Evolutionary conservation across 768 basidiomycete species (phyloP), one percentile per base, ranked within the genome.

Genomic region (Pisolithus orientalis): DNA sequence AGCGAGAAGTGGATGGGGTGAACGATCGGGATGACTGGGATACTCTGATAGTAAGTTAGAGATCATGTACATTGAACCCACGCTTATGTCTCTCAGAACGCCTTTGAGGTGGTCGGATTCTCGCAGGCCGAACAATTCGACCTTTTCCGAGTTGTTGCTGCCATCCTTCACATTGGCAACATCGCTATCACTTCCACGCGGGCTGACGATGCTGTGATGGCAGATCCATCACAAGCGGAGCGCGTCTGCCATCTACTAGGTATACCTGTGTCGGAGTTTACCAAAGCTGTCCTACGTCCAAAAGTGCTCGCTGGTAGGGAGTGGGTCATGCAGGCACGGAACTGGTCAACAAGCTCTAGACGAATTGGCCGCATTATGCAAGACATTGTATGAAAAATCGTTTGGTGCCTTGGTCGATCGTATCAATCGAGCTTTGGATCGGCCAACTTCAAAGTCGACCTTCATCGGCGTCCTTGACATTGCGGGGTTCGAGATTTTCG

Each of bases 391-490:
- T 70, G 96, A 98, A 74, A 97, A 96, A 69, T 92, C 87, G 3
- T 98, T 99, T 61, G 91, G 94, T 24, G 78, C 83, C 13, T 79
- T 99, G 44, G 96, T 99, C 24, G 95, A 97, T 58, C 80, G 93
- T 34, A 90, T 99, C 68, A 99, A 99, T 67, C 82, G 83, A 28
- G 94, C 94, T 1, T 78, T 99, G 4, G 95, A 97, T 63, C 82
- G 95, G 3, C 95, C 95, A 2, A 87, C 90, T 3, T 87, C 87
- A 40, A 90, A 94, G 71, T 83, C 87, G 7, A 89, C 90, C 2
- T 99, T 97, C 68, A 98, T 99, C 55, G 96, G 96, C 40, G 96
- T 99, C 8, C 80, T 99, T 31, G 96, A 99, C 80, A 99, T 99
- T 49, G 96, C 96, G 6, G 96, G 96, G 8, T 99, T 99, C 71